A percentile compares a stretch with the other conserved stretches of the same genome.
These are phyloP conservation scores for Backusella australiensis DNA, from an alignment of 192 early-diverging fungal species.

Conservation along the genomic window DNA sequence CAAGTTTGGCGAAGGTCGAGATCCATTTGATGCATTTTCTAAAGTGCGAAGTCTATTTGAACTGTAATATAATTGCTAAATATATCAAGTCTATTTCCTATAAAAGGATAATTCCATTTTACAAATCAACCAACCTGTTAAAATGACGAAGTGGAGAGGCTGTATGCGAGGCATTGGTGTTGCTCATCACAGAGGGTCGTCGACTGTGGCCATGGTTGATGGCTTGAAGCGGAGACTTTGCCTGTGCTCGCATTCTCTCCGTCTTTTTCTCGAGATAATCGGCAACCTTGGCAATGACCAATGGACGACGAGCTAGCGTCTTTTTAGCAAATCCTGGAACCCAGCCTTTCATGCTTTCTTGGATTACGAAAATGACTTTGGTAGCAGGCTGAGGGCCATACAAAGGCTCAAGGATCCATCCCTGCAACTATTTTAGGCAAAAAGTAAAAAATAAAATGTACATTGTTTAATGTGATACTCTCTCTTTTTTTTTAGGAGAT, in stretches of 20 bases:
- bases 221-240: conserved; percentile 27
- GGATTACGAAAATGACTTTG: conserved; percentile 54
- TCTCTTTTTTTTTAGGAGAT: background rate
- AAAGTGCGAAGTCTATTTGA: background rate
- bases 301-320: conserved; percentile 44
- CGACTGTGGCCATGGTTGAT: conserved; percentile 31
- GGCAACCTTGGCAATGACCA: conserved; percentile 50
- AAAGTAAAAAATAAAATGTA: too few species aligned
- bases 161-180: background rate
- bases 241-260: conserved; percentile 30
- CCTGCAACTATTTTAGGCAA: conserved; percentile 39
- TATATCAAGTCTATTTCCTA: background rate
- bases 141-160: background rate
- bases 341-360: conserved; percentile 50
- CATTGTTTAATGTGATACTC: background rate
- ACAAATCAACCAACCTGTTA: background rate
- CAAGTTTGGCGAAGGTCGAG: conserved; percentile 6
- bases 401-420: conserved; percentile 57
- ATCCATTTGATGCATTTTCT: conserved; percentile 3
- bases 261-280: conserved; percentile 52
- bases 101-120: background rate
- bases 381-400: conserved; percentile 43
- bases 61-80: conserved; percentile 7
- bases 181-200: conserved; percentile 31
- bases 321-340: conserved; percentile 58